These are phyloP conservation scores for Hordeum marinum DNA, from an alignment of 176 grass and related monocot species.

Conservation along the genomic window DNA sequence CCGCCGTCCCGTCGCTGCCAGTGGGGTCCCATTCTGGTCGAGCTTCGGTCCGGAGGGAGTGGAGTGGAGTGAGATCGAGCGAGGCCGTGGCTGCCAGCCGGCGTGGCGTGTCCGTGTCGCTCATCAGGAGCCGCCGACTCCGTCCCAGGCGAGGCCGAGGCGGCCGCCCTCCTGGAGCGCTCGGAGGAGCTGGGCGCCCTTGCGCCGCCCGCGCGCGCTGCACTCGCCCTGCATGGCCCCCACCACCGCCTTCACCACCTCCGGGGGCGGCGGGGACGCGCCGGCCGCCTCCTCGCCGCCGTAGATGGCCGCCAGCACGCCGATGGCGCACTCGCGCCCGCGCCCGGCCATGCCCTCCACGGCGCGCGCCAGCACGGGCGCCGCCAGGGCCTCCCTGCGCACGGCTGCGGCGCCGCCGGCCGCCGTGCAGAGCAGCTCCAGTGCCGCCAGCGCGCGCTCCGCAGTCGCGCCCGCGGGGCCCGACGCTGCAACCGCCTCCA, in stretches of 20 bases:
- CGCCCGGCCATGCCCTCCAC: constrained; percentile 63
- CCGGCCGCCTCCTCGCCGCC: not conserved
- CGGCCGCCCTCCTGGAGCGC: constrained; percentile 65
- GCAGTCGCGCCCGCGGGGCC: constrained; percentile 66
- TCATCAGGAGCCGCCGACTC: constrained; percentile 53
- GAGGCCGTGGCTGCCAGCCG: not conserved
- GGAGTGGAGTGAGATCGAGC: not conserved
- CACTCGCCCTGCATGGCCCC: constrained; percentile 87
- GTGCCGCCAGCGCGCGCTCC: constrained; percentile 75
- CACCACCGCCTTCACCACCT: constrained; percentile 78
- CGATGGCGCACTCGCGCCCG: constrained; percentile 79
- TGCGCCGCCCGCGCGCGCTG: constrained; percentile 71
- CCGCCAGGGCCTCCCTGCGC: constrained; percentile 38
- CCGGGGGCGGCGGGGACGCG: constrained; percentile 38
- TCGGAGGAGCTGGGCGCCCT: constrained; percentile 81
- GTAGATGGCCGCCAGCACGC: constrained; percentile 77
- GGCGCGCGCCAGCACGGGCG: constrained; percentile 44
- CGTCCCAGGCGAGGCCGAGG: constrained; percentile 84
- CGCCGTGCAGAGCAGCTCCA: constrained; percentile 86
- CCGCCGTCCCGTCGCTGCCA: not conserved
- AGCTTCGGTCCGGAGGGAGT: not conserved
- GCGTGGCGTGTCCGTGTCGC: too few species aligned
- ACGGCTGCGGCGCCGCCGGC: constrained; percentile 47
- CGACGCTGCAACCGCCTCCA: constrained; percentile 65
- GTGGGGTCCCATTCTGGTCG: not conserved